Evolutionary conservation across 495 filamentous ascomycete species (phyloP).

Genomic region (Extremus antarcticus): DNA sequence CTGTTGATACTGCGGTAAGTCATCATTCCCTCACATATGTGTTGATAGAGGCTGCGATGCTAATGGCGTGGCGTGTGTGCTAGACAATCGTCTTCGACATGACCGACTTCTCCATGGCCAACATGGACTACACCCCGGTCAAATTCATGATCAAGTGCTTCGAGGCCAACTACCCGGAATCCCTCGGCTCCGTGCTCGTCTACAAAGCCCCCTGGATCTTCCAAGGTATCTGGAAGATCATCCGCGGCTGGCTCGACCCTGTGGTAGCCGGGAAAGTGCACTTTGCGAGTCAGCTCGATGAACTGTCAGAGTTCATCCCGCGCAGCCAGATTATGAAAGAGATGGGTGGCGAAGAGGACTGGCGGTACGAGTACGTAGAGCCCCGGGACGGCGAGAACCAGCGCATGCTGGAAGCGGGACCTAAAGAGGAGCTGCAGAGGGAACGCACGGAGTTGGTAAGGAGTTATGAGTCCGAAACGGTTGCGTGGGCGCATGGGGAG

Average conservation of each 20-base stretch:
- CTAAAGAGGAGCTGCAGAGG: slow-evolving; percentile 47
- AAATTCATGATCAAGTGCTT: slow-evolving; percentile 99
- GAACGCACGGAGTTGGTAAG: slow-evolving; percentile 51
- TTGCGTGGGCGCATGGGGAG: slow-evolving; percentile 52
- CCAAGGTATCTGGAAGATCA: slow-evolving; percentile 70
- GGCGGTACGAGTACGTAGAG: slow-evolving; percentile 70
- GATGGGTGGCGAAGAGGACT: slow-evolving; percentile 72
- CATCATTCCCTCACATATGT: not conserved
- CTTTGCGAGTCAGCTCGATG: slow-evolving; percentile 75
- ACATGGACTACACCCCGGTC: slow-evolving; percentile 96
- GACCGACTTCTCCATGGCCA: slow-evolving; percentile 81
- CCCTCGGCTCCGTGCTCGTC: slow-evolving; percentile 80
- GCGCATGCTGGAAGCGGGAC: slow-evolving; percentile 54
- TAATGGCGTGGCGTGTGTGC: no score
- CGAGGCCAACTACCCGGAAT: slow-evolving; percentile 96
- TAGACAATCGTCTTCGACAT: slow-evolving; percentile 89
- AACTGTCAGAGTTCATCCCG: slow-evolving; percentile 68
- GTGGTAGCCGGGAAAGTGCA: slow-evolving; percentile 92
- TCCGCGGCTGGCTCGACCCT: slow-evolving; percentile 92
- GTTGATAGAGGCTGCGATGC: not conserved
- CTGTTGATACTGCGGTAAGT: slow-evolving; percentile 85
- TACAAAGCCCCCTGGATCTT: slow-evolving; percentile 97
- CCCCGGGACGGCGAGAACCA: slow-evolving; percentile 61
- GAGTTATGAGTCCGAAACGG: slow-evolving; percentile 57
- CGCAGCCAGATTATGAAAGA: slow-evolving; percentile 62